Base-by-base conservation (phyloP, 2,329 filamentous ascomycete genomes). In the Botryotinia narcissicola region DNA sequence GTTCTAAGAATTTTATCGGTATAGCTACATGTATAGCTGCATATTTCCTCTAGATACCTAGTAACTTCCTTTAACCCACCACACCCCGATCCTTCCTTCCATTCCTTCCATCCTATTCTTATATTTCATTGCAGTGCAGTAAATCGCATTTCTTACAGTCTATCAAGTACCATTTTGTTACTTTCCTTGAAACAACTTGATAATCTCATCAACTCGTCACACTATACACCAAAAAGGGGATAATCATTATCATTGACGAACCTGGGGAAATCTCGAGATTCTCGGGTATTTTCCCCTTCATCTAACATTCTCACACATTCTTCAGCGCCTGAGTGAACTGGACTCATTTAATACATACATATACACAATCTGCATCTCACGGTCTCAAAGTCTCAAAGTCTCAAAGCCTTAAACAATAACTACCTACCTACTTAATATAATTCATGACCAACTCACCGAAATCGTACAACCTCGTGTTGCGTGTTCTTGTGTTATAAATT, bases 291-390 rank as follows among this genome's bases (percentile, higher is more conserved):
- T 42, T 8, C 70, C 32, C 60, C 37, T 54, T 63, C 69, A 71
- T 71, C 70, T 42, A 35, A 71, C 70, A 66, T 54, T 71, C 59
- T 71, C 70, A 29, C 44, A 63, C 69, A 66, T 64, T 66, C 60
- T 71, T 46, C 59, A 35, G 40, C 35, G 35, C 22, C 14, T 46
- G 51, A 18, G n/a, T 14, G n/a, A 25, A 40, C 51, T 57, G 10
- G 4, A 37, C 37, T 61, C 59, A n/a, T 42, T 16, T n/a, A 18
- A 16, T 25, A 37, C 29, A 61, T 32, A 61, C 14, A 42, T 44
- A 42, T 29, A 44, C 46, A 48, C 51, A 57, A 57, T 44, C 29
- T 46, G 16, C 37, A 42, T 20, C 40, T 66, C 61, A 40, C 29
- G 48, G 48, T 51, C 46, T 51, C 25, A n/a, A 51, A 14, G 46